These are phyloP conservation scores for Nectriaceae sp. DNA, from an alignment of 2,329 filamentous ascomycete genomes.

Conservation along the genomic window DNA sequence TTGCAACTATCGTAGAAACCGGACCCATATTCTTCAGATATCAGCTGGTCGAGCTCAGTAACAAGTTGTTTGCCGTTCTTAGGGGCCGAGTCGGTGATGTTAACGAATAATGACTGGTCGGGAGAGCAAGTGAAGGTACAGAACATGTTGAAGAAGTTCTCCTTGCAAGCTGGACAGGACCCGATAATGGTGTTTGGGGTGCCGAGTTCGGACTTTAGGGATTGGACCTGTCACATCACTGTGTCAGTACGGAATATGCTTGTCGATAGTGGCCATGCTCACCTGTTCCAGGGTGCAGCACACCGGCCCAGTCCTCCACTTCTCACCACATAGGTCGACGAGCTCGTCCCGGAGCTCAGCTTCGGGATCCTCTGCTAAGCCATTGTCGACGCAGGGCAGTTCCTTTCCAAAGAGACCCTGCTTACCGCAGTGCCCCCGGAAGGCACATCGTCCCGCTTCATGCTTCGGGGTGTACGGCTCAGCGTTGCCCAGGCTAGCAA, in stretches of 20 bases:
- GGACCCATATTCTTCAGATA: conserved; percentile 79
- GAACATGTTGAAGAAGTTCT: conserved; percentile 98
- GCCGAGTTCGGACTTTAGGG: conserved; percentile 80
- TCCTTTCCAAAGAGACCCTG: conserved; percentile 87
- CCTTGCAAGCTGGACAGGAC: conserved; percentile 93
- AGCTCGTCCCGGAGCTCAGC: conserved; percentile 73
- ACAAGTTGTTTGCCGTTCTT: conserved; percentile 67
- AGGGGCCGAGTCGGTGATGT: conserved; percentile 74
- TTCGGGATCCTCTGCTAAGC: conserved; percentile 72
- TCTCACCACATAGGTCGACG: conserved; percentile 80
- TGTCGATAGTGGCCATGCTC: conserved; percentile 23
- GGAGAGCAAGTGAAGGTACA: conserved; percentile 98
- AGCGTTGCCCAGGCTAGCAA: conserved; percentile 27
- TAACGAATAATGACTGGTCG: conserved; percentile 92
- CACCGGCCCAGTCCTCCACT: conserved; percentile 82
- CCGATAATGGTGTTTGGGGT: conserved; percentile 88
- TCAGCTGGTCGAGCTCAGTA: conserved; percentile 85
- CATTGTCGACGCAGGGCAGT: conserved; percentile 92
- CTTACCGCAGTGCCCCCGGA: conserved; percentile 89
- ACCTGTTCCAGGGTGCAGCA: conserved; percentile 85
- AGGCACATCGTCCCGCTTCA: conserved; percentile 85
- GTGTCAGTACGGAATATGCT: no score
- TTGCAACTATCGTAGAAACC: conserved; percentile 98
- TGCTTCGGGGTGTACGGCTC: conserved; percentile 61
- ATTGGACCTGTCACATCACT: conserved; percentile 61